phyloP scores from a whole-genome alignment of 257 asterid species.

The Apocynum venetum region DNA sequence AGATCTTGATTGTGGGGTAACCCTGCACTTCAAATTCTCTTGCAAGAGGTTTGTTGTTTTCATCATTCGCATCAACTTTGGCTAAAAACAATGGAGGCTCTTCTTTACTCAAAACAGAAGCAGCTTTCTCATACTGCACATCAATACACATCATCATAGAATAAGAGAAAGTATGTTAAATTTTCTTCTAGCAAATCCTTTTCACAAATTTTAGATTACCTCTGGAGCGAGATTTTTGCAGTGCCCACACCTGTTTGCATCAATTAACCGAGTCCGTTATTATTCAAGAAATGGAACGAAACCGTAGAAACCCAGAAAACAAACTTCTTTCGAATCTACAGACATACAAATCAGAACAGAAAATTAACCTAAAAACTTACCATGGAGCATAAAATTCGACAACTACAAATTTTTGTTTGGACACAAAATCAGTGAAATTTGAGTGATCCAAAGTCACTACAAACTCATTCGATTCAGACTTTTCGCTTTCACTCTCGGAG shows the following conservation, averaged over 20 bases:
- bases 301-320: not conserved
- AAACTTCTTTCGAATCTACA: not conserved
- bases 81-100: conserved; percentile 76
- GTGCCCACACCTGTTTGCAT: conserved; percentile 81
- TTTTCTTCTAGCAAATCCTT: too few species aligned
- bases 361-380: conserved; percentile 13
- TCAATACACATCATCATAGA: not conserved
- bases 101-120: conserved; percentile 57
- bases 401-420: conserved; percentile 65
- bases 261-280: not conserved
- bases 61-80: conserved; percentile 69
- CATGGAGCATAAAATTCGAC: conserved; percentile 94
- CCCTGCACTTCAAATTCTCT: conserved; percentile 54
- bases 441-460: conserved; percentile 68
- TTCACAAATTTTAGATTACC: conserved; percentile 32
- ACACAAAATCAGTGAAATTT: conserved; percentile 77
- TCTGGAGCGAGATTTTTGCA: conserved; percentile 92
- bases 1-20: conserved; percentile 73
- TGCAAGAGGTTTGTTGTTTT: conserved; percentile 53
- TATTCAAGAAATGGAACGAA: not conserved
- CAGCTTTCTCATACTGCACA: conserved; percentile 89
- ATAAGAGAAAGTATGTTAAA: too few species aligned
- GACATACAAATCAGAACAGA: too few species aligned
- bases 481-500: conserved; percentile 7
- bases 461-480: conserved; percentile 37